Base-by-base conservation (phyloP, 805 yeast genomes). In the Candida ipomoeae region DNA sequence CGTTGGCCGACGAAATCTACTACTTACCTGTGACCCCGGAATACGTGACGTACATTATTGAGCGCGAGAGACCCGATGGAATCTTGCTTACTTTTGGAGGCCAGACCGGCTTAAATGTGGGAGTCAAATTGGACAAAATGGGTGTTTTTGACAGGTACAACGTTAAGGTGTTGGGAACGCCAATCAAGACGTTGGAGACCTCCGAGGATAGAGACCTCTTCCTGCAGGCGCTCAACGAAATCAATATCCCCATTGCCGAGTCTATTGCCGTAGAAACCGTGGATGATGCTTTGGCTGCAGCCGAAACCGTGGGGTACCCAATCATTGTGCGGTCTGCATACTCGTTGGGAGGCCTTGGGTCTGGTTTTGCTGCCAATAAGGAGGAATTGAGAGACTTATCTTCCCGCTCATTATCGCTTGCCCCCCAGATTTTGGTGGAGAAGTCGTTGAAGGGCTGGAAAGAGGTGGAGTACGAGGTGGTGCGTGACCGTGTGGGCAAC, bases 371-470 rank as follows among this genome's bases (percentile, higher is more conserved):
- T 51, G 78, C 80, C 60, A 85, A 89, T 68, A 84, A 80, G 56
- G 79, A 79, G 51, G 98, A 94, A 71, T 80, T 92, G 64, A 82
- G 83, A 68, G 86, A 92, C 73, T 79, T 92, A 68, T 86, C 96
- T 42, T 81, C 96, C 31, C 96, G 89, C 71, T 88, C 97, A 1
- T 77, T 92, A 55, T 83, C 96, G 26, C 74, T 91, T 55, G 83
- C 98, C 18, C 97, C 97, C 46, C 99, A 92, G 77, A 90, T 92
- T 59, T 76, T 92, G 61, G 98, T 92, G 55, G 99, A 92, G 74
- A 91, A 87, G 78, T 92, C 98, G 5, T 78, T 92, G 74, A 92
- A 91, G 77, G 99, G 99, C 57, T 92, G 99, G 99, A 92, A 92
- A 71, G 99, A 92, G 73, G 95, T 92, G 55, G 99, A 92, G 74